These are phyloP conservation scores for Sanguinoderma infundibulare DNA, from an alignment of 1,284 basidiomycete genomes.

Conservation along the genomic window DNA sequence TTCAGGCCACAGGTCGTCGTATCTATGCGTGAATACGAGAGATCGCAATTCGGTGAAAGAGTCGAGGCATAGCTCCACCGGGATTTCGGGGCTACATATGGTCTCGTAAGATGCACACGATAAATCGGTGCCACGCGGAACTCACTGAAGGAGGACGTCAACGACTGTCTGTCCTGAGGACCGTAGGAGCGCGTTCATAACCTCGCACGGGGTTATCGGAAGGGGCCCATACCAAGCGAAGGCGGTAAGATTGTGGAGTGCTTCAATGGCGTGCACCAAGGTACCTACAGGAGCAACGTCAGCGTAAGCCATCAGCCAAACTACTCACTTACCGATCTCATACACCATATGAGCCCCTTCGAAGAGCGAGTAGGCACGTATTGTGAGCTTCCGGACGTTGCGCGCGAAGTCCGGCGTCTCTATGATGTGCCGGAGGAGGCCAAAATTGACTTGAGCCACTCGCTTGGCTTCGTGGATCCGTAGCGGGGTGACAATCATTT, in stretches of 20 bases:
- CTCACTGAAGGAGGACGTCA: slow-evolving; percentile 18
- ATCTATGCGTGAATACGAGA: not conserved
- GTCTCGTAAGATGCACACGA: not conserved
- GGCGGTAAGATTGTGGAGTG: slow-evolving; percentile 7
- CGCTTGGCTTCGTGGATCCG: too few species aligned
- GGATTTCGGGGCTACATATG: not conserved
- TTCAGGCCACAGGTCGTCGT: not conserved
- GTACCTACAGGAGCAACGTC: not conserved
- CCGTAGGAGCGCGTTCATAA: slow-evolving; percentile 11
- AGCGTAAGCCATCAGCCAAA: not conserved
- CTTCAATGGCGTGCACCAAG: slow-evolving; percentile 5
- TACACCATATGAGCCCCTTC: too few species aligned
- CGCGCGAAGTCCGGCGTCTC: too few species aligned
- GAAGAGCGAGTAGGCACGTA: too few species aligned
- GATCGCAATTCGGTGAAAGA: not conserved
- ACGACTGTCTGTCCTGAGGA: slow-evolving; percentile 1
- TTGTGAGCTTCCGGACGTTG: too few species aligned
- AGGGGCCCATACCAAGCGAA: slow-evolving; percentile 19
- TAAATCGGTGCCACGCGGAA: too few species aligned
- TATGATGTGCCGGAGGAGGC: too few species aligned
- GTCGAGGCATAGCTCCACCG: not conserved
- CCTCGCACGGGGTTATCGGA: not conserved
- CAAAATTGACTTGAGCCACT: too few species aligned
- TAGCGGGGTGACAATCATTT: too few species aligned
- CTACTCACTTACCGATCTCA: not conserved